Base-by-base conservation (phyloP, 2,329 filamentous ascomycete genomes). In the Cordyceps cicadae region DNA sequence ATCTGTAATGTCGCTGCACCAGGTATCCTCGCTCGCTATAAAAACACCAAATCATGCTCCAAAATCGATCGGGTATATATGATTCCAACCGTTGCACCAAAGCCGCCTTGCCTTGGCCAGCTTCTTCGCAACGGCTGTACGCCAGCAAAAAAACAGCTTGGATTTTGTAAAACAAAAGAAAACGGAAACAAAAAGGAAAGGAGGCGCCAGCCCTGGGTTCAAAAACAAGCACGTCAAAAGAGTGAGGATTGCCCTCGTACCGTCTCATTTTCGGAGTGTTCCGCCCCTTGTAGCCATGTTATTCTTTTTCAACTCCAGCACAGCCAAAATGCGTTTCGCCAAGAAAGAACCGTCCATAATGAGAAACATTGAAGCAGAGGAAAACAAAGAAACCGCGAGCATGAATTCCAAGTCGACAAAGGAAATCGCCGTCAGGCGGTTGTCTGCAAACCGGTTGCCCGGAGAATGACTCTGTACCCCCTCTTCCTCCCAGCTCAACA, bases 91-190 rank as follows among this genome's bases (percentile, higher is more conserved):
- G 19, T 32, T 32, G 34, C 48, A 70, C 63, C 62, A 48, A 71
- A 69, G 26, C 69, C 65, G 26, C 69, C 65, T 62, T 62, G 12
- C 64, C 65, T n/a, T 65, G 68, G 51, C 71, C 70, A 55, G 48
- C 49, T 52, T 26, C 15, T 26, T 14, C 9, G 39, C 49, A 26
- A 26, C 21, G 46, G 39, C 11, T 48, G 37, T 41, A 39, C 46
- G 53, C 39, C 32, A 54, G 45, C 34, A 48, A 48, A 50, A 50
- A 46, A 46, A 37, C 43, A 46, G 43, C 43, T 14, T 9, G 14
- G 12, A 37, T 12, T 12, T 37, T 37, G 34, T 11, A 53, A 17
- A 17, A 39, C 15, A 26, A 51, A 29, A 29, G 29, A 29, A 29
- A 29, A 7, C 5, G 12, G 34, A 39, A 14, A 37, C 15, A 14